These are phyloP conservation scores for Malassezia psittaci DNA, from an alignment of 1,284 basidiomycete genomes.

Conservation along the genomic window DNA sequence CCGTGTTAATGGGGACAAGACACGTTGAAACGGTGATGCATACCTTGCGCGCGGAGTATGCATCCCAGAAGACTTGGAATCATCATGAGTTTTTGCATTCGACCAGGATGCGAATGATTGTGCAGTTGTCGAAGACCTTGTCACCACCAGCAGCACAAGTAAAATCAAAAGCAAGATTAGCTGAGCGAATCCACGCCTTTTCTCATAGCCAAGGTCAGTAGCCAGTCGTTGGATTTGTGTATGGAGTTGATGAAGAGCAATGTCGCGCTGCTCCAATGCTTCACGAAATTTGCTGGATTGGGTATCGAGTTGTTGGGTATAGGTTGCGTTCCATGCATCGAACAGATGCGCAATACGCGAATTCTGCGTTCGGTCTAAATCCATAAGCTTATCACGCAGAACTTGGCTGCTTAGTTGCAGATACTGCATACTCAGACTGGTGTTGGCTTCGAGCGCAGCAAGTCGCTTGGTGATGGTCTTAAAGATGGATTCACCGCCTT, in stretches of 20 bases:
- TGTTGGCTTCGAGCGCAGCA: constrained; percentile 72
- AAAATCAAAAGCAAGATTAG: constrained; percentile 66
- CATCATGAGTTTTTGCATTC: no score
- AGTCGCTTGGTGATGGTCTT: constrained; percentile 90
- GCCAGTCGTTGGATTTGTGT: constrained; percentile 61
- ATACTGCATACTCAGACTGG: constrained; percentile 74
- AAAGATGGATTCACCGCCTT: constrained; percentile 67
- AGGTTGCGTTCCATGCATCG: constrained; percentile 51
- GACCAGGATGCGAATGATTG: no score
- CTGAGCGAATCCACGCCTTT: constrained; percentile 70
- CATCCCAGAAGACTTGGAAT: not conserved
- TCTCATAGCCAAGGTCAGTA: constrained; percentile 70
- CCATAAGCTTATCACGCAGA: constrained; percentile 64
- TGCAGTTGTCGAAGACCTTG: constrained; percentile 57
- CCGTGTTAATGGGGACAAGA: not conserved
- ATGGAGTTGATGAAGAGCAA: constrained; percentile 60
- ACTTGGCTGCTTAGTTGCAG: constrained; percentile 77
- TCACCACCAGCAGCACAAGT: constrained; percentile 70
- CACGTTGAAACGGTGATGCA: not conserved
- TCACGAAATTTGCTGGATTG: constrained; percentile 57
- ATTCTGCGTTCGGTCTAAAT: constrained; percentile 55
- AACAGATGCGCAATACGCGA: constrained; percentile 57
- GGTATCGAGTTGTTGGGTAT: constrained; percentile 17
- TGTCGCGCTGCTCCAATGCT: constrained; percentile 58
- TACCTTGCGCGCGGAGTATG: not conserved